A percentile compares a stretch with the other conserved stretches of the same genome.
Evolutionary conservation across 2,329 filamentous ascomycete genomes (phyloP).

Genomic region (Mycosphaerelloides madeirae): DNA sequence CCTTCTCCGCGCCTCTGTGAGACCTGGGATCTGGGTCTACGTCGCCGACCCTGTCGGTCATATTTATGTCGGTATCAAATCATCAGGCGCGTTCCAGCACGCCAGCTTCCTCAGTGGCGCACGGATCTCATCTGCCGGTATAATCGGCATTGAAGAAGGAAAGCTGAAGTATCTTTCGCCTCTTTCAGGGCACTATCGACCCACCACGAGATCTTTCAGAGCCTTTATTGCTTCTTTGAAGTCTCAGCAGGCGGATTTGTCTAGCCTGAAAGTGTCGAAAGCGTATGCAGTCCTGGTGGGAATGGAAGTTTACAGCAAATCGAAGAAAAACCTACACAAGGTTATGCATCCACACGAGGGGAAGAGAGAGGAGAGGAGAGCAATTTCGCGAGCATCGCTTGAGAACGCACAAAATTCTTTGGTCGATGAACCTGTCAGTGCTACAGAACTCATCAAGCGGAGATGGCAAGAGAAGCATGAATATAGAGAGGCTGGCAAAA

Average conservation of each 20-base stretch:
- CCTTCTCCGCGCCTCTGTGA: constrained; percentile 68
- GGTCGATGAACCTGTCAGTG: constrained; percentile 2
- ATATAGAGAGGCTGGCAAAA: constrained; percentile 6
- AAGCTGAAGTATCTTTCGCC: constrained; percentile 67
- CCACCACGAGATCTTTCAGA: constrained; percentile 74
- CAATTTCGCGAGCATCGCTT: constrained; percentile 1
- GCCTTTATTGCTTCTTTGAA: constrained; percentile 70
- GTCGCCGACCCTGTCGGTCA: constrained; percentile 78
- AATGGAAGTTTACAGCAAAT: constrained; percentile 72
- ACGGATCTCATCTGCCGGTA: constrained; percentile 73
- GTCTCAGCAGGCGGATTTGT: constrained; percentile 70
- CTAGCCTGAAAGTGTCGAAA: constrained; percentile 69
- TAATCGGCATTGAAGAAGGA: constrained; percentile 78
- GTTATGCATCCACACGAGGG: constrained; percentile 38
- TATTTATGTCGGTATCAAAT: constrained; percentile 85
- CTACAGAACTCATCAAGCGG: constrained; percentile 15
- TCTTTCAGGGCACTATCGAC: constrained; percentile 72
- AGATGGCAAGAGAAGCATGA: constrained; percentile 18
- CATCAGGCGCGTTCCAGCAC: constrained; percentile 81
- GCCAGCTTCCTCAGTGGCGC: constrained; percentile 83
- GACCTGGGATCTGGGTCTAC: constrained; percentile 89
- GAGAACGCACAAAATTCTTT: constrained; percentile 2
- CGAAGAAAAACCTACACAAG: constrained; percentile 59
- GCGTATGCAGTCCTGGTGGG: constrained; percentile 63
- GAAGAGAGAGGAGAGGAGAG: constrained; percentile 1